Evolutionary conservation across 1,139 yeast genomes (phyloP).

Genomic region (Ashbya aceris): DNA sequence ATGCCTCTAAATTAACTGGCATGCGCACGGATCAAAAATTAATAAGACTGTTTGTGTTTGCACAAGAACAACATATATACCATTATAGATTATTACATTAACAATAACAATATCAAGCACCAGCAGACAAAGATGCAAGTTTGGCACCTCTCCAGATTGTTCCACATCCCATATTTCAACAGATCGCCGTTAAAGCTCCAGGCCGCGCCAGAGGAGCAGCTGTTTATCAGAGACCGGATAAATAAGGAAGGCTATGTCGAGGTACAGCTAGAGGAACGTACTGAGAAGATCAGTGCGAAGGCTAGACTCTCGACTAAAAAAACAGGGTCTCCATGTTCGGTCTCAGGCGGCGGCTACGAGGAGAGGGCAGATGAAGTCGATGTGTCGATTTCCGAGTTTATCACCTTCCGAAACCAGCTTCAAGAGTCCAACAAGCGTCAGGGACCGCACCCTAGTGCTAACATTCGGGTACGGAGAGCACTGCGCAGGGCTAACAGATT

Average conservation of each 20-base stretch:
- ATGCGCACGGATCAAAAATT: too few species aligned
- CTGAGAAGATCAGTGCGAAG: not conserved
- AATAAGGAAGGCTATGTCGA: conserved; percentile 2
- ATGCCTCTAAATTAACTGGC: too few species aligned
- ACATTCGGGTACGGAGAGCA: too few species aligned
- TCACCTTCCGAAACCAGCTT: conserved; percentile 1
- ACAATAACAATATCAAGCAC: conserved; percentile 2
- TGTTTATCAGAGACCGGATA: conserved; percentile 1
- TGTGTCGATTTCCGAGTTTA: conserved; percentile 1
- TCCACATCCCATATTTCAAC: conserved; percentile 1
- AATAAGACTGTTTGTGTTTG: not conserved
- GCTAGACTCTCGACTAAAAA: too few species aligned
- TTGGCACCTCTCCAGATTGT: conserved; percentile 3
- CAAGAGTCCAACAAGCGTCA: not conserved
- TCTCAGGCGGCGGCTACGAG: not conserved
- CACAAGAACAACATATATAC: not conserved
- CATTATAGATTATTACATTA: not conserved
- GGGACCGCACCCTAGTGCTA: too few species aligned
- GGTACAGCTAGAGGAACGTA: not conserved
- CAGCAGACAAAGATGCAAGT: conserved; percentile 3
- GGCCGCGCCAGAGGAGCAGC: not conserved
- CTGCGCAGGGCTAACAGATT: too few species aligned
- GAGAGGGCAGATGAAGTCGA: conserved; percentile 3
- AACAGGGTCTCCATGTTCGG: too few species aligned
- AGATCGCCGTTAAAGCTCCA: not conserved